These are phyloP conservation scores for Plenodomus biglobosus DNA, from an alignment of 2,329 filamentous ascomycete genomes.

Conservation along the genomic window DNA sequence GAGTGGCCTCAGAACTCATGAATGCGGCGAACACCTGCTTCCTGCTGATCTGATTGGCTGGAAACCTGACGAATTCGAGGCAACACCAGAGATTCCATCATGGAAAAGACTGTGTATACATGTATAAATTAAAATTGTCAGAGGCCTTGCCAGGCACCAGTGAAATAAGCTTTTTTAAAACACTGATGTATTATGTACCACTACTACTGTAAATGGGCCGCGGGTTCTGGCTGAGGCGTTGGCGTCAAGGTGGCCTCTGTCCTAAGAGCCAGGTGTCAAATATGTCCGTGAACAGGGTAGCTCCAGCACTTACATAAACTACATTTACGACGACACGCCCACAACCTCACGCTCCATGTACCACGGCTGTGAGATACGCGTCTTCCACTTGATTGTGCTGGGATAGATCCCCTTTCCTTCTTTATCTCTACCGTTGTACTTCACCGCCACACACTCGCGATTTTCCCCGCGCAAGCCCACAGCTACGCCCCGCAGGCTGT, in stretches of 20 bases:
- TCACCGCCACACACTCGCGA: conserved; percentile 9
- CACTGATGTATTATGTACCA: conserved; percentile 11
- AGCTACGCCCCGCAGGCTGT: conserved; percentile 25
- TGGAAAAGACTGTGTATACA: neutral
- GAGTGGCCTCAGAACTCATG: neutral
- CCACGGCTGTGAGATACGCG: conserved; percentile 16
- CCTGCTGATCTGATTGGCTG: conserved; percentile 16
- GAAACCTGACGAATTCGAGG: neutral
- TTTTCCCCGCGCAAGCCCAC: conserved; percentile 19
- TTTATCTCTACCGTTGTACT: conserved; percentile 2
- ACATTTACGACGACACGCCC: conserved; percentile 21
- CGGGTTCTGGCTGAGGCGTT: conserved; percentile 13
- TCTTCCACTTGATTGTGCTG: conserved; percentile 11
- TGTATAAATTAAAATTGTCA: neutral
- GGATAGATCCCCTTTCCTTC: conserved; percentile 34
- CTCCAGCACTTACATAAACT: conserved; percentile 29
- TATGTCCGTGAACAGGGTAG: conserved; percentile 25
- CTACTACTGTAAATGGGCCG: conserved; percentile 7
- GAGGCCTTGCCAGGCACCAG: conserved; percentile 13
- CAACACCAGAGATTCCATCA: neutral
- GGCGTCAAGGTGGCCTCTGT: conserved; percentile 38
- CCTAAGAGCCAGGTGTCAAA: conserved; percentile 36
- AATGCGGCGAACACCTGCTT: conserved; percentile 16
- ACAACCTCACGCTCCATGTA: conserved; percentile 18
- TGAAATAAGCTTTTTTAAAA: conserved; percentile 11